Conservation (phyloP, 345 rosid genomes). For the Citrus reticulata region DNA sequence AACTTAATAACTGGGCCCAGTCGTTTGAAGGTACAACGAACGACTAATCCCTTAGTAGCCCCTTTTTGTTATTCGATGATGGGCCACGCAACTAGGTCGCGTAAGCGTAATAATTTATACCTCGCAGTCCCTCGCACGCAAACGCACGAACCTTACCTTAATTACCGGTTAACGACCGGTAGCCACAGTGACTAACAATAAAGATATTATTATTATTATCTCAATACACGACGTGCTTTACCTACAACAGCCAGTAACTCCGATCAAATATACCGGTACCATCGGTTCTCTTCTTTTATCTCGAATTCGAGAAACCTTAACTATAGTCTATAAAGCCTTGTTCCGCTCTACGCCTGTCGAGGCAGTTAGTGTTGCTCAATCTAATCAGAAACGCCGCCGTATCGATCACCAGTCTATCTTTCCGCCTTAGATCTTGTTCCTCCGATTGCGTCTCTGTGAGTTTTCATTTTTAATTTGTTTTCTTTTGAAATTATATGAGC, state of each 20-base stretch:
- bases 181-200: background rate
- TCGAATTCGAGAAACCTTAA: background rate
- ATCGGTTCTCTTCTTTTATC: constrained; percentile 22
- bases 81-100: background rate
- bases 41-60: background rate
- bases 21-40: no score
- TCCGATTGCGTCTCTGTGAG: constrained; percentile 14
- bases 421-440: constrained; percentile 26
- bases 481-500: background rate
- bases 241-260: constrained; percentile 42
- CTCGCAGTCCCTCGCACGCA: constrained; percentile 3
- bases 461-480: background rate
- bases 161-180: background rate
- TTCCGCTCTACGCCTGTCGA: background rate
- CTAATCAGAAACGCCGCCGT: constrained; percentile 15
- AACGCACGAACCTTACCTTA: constrained; percentile 1
- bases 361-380: constrained; percentile 19
- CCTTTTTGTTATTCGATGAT: background rate
- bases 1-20: no score
- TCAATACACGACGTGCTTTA: constrained; percentile 7
- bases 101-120: background rate
- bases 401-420: background rate
- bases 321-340: background rate
- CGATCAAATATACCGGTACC: constrained; percentile 24
- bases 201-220: background rate